These are phyloP conservation scores for Brettanomyces anomalus DNA, from an alignment of 805 yeast genomes.

Conservation along the genomic window DNA sequence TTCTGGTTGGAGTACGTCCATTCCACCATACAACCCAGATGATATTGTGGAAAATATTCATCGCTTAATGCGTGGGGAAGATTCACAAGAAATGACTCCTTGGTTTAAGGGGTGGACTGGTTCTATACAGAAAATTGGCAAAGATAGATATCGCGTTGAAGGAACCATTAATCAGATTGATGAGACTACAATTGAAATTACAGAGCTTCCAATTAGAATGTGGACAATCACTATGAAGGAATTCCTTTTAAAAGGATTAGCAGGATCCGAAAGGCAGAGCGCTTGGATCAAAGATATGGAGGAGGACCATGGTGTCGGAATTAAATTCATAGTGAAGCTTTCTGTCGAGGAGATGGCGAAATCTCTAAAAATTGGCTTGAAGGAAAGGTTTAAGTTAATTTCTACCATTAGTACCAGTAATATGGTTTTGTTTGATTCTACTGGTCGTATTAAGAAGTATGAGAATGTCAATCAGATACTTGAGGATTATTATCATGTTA, in stretches of 20 bases:
- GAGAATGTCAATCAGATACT: conserved; percentile 69
- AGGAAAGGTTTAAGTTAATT: conserved; percentile 74
- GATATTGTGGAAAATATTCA: conserved; percentile 74
- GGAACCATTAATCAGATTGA: conserved; percentile 81
- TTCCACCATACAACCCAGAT: conserved; percentile 82
- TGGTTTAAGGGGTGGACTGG: conserved; percentile 98
- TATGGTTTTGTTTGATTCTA: conserved; percentile 93
- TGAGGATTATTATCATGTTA: conserved; percentile 73
- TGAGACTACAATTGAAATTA: conserved; percentile 72
- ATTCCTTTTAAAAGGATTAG: conserved; percentile 60
- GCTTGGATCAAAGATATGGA: conserved; percentile 93
- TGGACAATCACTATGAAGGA: conserved; percentile 94
- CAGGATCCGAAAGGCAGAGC: conserved; percentile 62
- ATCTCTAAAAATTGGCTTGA: conserved; percentile 63
- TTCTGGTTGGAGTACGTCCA: conserved; percentile 95
- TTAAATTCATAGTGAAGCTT: conserved; percentile 71
- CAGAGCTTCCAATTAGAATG: conserved; percentile 84
- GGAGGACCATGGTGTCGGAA: conserved; percentile 82
- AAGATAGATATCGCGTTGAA: conserved; percentile 64
- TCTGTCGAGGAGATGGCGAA: conserved; percentile 77
- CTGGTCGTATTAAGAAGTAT: conserved; percentile 79
- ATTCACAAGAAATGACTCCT: conserved; percentile 66
- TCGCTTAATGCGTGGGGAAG: conserved; percentile 65
- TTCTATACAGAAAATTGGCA: conserved; percentile 48
- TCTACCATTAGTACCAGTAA: conserved; percentile 64